Base-by-base conservation (phyloP, 2,329 filamentous ascomycete genomes). In the Thielaviopsis populi region DNA sequence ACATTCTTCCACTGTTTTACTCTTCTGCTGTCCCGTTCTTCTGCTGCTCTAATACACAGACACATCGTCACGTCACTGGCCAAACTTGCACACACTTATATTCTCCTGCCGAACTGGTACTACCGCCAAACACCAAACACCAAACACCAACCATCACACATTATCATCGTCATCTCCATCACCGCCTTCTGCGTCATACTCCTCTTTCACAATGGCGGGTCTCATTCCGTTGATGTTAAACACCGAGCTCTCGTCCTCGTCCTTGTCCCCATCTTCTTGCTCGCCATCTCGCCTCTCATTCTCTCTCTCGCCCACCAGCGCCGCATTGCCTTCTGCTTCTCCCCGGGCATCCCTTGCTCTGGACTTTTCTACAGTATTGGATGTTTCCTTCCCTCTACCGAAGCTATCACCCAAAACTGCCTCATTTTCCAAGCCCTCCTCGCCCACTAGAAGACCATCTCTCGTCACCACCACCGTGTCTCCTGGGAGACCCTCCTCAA, bases 221-320 rank as follows among this genome's bases (percentile, higher is more conserved):
- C 67, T 73, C 37, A 73, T 73, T 63, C 72, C 72, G 40, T 69
- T 73, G 40, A 67, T 71, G 61, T 70, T 73, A 40, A 68, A 69
- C 54, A 63, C 69, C 24, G 66, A 63, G 43, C 43, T 30, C 17
- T 19, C 66, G 7, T 63, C 67, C 11, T 64, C 61, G 10, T 66
- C 67, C 13, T 63, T 60, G 17, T 66, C 67, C 43, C 66, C 67
- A 17, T 65, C 68, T 8, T 43, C 64, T 37, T 30, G 66, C 66
- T 66, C 67, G n/a, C 66, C 68, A 11, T 43, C 64, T 37, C 37
- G 66, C 66, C 30, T 48, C 15, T 65, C 63, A 37, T 22, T 62
- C 50, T 40, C 42, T 22, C 61, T 69, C 69, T 58, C 68, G 2
- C 54, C 62, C 30, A 64, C 33, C 30, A 40, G 63, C 43, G 59